Evolutionary conservation across 345 rosid genomes (phyloP).

Genomic region (Pistacia integerrima): DNA sequence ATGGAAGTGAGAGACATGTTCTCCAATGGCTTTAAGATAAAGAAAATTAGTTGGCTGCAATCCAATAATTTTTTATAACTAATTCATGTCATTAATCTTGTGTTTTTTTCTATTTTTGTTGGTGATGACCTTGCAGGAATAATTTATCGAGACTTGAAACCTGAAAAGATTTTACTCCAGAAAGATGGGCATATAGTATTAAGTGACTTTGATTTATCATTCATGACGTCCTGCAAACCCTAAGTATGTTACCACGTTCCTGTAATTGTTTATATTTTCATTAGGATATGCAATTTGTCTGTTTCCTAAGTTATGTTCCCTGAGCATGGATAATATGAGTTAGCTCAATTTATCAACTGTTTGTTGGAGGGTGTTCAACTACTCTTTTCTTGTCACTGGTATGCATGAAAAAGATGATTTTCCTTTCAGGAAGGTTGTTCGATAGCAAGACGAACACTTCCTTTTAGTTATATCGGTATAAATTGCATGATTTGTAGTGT

Average conservation of each 20-base stretch:
- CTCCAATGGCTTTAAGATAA: background rate
- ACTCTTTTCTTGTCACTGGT: background rate
- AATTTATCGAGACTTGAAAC: constrained; percentile 90
- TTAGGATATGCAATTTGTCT: background rate
- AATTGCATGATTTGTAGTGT: background rate
- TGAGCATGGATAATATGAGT: background rate
- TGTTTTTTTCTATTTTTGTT: background rate
- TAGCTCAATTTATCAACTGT: background rate
- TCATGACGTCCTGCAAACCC: constrained; percentile 73
- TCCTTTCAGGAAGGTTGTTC: background rate
- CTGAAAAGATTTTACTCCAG: constrained; percentile 85
- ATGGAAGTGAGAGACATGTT: background rate
- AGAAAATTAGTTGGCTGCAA: background rate
- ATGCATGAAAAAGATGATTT: background rate
- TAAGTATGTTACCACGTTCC: constrained; percentile 46
- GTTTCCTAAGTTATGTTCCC: background rate
- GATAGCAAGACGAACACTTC: background rate
- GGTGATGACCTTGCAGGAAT: constrained; percentile 53
- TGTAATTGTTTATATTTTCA: constrained; percentile 1
- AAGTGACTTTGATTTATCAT: constrained; percentile 93
- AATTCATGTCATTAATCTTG: background rate
- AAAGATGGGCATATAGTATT: constrained; percentile 82
- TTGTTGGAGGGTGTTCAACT: background rate
- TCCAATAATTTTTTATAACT: background rate
- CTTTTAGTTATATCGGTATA: background rate